Base-by-base conservation (phyloP, 768 basidiomycete species). In the Pholiota molesta region DNA sequence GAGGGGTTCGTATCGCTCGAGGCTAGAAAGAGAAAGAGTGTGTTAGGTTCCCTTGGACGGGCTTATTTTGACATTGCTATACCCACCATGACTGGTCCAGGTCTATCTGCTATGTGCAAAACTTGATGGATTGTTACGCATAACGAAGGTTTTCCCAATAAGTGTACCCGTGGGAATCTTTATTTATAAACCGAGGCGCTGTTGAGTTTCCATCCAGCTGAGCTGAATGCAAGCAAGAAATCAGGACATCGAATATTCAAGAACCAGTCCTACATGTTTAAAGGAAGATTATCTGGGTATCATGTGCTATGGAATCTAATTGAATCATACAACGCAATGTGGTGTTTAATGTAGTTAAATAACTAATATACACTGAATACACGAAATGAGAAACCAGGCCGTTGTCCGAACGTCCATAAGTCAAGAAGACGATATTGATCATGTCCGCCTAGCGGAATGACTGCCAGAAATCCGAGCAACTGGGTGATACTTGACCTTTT, bases 401-500 rank as follows among this genome's bases (percentile, higher is more conserved):
- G 16, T n/a, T 21, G 47, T 26, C 31, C 6, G 9, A 1, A 31
- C 6, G 31, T 31, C 47, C 47, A 19, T 33, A 45, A 39, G 49
- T 17, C 21, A 49, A 21, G 14, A 35, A 35, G 33, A 14, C 10
- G 17, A 19, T 47, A 17, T 1, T 19, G 26, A 26, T 64, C 51
- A 65, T 60, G 63, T 62, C 52, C 60, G 60, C 57, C 68, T 23
- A 63, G 64, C 61, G 58, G 45, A 56, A 45, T 56, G 60, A 42
- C 55, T 59, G 51, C 64, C 57, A 51, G 54, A 55, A 33, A 61
- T 73, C 64, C 37, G 73, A 69, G 52, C 78, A 39, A 55, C 55
- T 42, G 81, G 81, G 62, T 84, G 86, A 68, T 88, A 88, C 75
- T 95, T 94, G 64, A 94, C 90, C 76, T 94, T 94, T 73, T 95